A percentile compares a stretch with the other conserved stretches of the same genome.
Conservation (phyloP, 805 yeast genomes). For the Pichia phayaonensis region DNA sequence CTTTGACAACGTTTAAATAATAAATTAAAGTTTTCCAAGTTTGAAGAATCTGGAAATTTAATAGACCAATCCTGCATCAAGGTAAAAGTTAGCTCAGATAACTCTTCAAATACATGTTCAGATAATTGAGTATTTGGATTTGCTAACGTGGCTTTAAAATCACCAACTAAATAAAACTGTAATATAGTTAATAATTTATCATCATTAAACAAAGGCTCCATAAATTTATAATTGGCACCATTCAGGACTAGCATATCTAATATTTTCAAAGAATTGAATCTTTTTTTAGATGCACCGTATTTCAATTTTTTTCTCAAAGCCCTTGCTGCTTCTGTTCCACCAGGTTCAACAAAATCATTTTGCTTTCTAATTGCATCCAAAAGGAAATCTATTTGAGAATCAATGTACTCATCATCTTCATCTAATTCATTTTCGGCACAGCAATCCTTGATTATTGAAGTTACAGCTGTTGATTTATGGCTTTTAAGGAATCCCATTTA, state of each 20-base stretch:
- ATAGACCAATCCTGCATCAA: conserved; percentile 63
- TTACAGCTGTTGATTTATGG: conserved; percentile 64
- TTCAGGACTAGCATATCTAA: conserved; percentile 56
- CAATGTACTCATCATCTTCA: conserved; percentile 32
- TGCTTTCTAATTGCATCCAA: conserved; percentile 43
- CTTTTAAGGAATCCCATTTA: conserved; percentile 50
- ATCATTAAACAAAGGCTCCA: conserved; percentile 54
- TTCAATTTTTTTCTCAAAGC: conserved; percentile 84
- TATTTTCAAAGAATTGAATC: conserved; percentile 52
- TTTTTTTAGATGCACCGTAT: conserved; percentile 65
- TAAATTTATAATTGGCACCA: conserved; percentile 33
- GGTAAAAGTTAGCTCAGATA: conserved; percentile 29
- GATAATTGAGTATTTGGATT: conserved; percentile 2
- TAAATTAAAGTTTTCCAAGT: conserved; percentile 40
- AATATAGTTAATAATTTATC: conserved; percentile 59
- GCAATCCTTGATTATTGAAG: conserved; percentile 52
- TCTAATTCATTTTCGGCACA: conserved; percentile 33
- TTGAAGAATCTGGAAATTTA: conserved; percentile 43
- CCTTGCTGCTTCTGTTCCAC: conserved; percentile 77
- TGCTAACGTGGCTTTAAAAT: neutral
- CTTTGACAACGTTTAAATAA: conserved; percentile 30
- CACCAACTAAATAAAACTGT: conserved; percentile 36
- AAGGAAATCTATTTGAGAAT: conserved; percentile 46
- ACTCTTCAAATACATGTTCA: conserved; percentile 28
- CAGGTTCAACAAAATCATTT: conserved; percentile 22